These are phyloP conservation scores for Aphanomyces astaci DNA, from an alignment of 352 stramenopile genomes.

Conservation along the genomic window DNA sequence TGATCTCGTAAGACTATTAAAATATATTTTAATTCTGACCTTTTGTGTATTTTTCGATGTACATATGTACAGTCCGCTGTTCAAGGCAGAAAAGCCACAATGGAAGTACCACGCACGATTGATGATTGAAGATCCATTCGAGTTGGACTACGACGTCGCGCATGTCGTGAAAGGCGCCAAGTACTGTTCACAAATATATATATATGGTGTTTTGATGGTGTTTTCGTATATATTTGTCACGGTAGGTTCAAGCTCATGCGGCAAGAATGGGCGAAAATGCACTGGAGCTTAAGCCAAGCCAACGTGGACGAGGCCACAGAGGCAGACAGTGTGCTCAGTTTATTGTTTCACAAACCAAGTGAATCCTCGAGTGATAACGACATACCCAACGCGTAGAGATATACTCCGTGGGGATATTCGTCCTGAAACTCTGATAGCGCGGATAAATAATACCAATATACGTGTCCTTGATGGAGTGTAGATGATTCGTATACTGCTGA, in stretches of 20 bases:
- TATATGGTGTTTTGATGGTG: background rate
- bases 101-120: conserved; percentile 72
- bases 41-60: background rate
- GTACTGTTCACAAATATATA: conserved; percentile 28
- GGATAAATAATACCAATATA: too few relatives aligned
- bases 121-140: conserved; percentile 98
- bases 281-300: conserved; percentile 49
- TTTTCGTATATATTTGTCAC: background rate
- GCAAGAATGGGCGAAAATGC: conserved; percentile 69
- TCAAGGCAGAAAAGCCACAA: conserved; percentile 69
- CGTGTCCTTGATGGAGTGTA: too few relatives aligned
- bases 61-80: conserved; percentile 40
- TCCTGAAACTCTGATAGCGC: too few relatives aligned
- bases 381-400: too few relatives aligned
- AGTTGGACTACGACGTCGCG: conserved; percentile 95
- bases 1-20: too few relatives aligned
- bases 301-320: conserved; percentile 9
- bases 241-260: conserved; percentile 61
- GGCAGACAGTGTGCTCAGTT: background rate
- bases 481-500: too few relatives aligned
- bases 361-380: background rate
- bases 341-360: background rate
- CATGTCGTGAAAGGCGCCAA: conserved; percentile 91
- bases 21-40: background rate
- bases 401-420: too few relatives aligned